Conservation (phyloP, 2,329 filamentous ascomycete genomes). For the Penicillium sp. region DNA sequence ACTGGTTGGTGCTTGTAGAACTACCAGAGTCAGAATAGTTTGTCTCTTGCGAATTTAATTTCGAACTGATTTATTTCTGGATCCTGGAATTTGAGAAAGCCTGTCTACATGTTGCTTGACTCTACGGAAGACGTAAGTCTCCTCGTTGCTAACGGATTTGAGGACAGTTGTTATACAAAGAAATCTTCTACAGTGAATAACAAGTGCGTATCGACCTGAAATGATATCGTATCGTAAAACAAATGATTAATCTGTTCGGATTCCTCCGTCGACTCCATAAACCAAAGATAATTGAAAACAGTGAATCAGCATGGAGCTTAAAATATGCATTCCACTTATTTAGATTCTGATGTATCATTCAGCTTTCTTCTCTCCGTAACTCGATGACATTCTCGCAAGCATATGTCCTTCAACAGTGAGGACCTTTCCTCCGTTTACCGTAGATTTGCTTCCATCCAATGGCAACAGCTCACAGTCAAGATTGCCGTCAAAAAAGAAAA, state of each 20-base stretch:
- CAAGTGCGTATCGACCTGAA: neutral
- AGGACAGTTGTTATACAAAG: neutral
- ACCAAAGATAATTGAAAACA: neutral
- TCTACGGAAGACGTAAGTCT: neutral
- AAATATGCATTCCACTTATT: neutral
- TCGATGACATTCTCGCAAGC: neutral
- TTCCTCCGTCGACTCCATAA: no score
- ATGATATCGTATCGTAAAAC: no score
- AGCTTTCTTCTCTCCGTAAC: neutral
- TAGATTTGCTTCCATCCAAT: constrained; percentile 3
- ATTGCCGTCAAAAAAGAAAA: constrained; percentile 56
- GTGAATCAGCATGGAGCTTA: neutral
- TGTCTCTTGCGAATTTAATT: neutral
- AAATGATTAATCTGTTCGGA: no score
- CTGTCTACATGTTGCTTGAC: neutral
- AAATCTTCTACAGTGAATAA: neutral
- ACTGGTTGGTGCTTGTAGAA: no score
- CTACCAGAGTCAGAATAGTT: no score
- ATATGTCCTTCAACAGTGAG: neutral
- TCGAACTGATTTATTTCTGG: neutral
- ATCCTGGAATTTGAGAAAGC: neutral
- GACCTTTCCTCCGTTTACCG: neutral
- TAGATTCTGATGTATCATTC: neutral
- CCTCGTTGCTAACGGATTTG: no score
- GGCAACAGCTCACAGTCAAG: constrained; percentile 34